Evolutionary conservation across 1,139 yeast genomes (phyloP).

Genomic region (Lodderomyces jiufengensis): DNA sequence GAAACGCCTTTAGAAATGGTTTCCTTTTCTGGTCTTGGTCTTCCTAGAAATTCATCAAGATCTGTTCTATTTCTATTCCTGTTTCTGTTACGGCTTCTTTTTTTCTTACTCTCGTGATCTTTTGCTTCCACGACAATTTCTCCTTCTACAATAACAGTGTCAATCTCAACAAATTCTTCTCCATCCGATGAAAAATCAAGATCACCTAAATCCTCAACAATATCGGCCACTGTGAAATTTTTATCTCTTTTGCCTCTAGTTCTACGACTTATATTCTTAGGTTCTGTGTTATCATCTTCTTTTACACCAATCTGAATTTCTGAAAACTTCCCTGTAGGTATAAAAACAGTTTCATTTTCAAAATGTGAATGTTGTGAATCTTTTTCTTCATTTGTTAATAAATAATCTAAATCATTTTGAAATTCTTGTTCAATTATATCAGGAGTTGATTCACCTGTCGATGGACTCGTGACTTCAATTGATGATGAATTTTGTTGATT

Average conservation of each 20-base stretch:
- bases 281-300: background rate
- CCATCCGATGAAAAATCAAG: constrained; percentile 25
- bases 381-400: constrained; percentile 12
- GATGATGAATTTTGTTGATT: background rate
- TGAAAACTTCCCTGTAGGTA: background rate
- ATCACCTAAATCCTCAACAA: constrained; percentile 25
- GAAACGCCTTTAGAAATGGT: too few relatives aligned
- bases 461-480: background rate
- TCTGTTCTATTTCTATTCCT: background rate
- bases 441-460: constrained; percentile 9
- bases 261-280: constrained; percentile 3
- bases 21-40: constrained; percentile 4
- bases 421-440: constrained; percentile 11
- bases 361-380: background rate
- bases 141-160: background rate
- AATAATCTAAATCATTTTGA: constrained; percentile 17
- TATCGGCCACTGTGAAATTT: constrained; percentile 18
- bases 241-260: constrained; percentile 2
- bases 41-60: background rate
- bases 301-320: background rate
- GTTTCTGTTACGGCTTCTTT: background rate
- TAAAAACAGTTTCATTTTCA: constrained; percentile 1
- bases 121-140: constrained; percentile 3
- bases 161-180: constrained; percentile 10
- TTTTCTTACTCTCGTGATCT: background rate